Evolutionary conservation across 1,284 basidiomycete genomes (phyloP).

Genomic region (Termitomyces sp.): DNA sequence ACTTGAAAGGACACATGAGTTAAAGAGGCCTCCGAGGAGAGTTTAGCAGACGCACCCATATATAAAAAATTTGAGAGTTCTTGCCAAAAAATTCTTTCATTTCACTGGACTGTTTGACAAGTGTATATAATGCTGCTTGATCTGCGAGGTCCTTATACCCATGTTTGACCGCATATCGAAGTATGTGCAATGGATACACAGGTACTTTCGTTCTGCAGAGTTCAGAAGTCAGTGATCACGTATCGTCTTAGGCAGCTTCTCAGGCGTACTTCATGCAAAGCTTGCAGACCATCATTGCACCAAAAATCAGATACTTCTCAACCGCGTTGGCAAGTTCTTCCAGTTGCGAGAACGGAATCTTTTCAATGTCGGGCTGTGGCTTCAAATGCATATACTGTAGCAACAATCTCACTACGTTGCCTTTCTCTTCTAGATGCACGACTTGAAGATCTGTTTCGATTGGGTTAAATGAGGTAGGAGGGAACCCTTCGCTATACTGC

Average conservation of each 20-base stretch:
- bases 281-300: constrained; percentile 10
- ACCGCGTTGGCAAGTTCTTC: constrained; percentile 8
- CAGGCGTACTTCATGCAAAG: constrained; percentile 11
- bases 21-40: too few relatives aligned
- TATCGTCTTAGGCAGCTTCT: background rate
- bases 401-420: constrained; percentile 4
- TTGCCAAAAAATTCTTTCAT: constrained; percentile 4
- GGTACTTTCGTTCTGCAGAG: background rate
- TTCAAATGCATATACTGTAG: constrained; percentile 11
- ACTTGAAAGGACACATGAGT: background rate
- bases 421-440: constrained; percentile 3
- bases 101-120: background rate
- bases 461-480: background rate
- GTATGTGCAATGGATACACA: constrained; percentile 4
- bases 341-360: background rate
- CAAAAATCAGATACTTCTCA: constrained; percentile 12
- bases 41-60: constrained; percentile 3
- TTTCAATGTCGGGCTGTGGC: constrained; percentile 11
- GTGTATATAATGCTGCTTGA: constrained; percentile 2
- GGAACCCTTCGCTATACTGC: constrained; percentile 8
- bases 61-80: background rate
- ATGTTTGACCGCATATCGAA: constrained; percentile 14
- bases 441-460: background rate
- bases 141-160: constrained; percentile 8
- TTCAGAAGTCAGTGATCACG: background rate